Conservation (phyloP, 2,329 filamentous ascomycete species). For the Paraphoma sp. region DNA sequence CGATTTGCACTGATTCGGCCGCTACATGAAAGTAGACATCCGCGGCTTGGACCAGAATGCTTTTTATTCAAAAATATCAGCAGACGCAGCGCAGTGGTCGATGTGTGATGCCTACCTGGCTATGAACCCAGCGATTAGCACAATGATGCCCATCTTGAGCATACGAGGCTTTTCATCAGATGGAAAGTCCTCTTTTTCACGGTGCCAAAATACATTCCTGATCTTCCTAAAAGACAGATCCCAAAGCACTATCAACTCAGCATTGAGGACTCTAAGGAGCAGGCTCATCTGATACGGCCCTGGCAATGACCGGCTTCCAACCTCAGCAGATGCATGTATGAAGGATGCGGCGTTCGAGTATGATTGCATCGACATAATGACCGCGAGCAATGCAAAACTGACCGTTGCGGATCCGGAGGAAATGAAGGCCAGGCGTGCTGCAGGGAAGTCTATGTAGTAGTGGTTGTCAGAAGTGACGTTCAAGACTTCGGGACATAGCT, state of each 20-base stretch:
- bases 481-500: conserved; percentile 12
- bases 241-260: conserved; percentile 13
- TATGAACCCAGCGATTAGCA: conserved; percentile 8
- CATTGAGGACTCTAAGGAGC: conserved; percentile 16
- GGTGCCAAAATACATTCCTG: conserved; percentile 1
- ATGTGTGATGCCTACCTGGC: conserved; percentile 6
- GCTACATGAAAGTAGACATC: conserved; percentile 20
- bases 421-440: conserved; percentile 17
- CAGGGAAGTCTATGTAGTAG: conserved; percentile 18
- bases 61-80: neutral
- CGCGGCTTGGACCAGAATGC: conserved; percentile 19
- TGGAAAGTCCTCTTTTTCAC: neutral
- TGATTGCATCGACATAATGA: conserved; percentile 15
- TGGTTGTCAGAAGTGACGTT: neutral
- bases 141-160: conserved; percentile 2
- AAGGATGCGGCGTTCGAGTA: conserved; percentile 10
- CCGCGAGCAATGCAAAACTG: conserved; percentile 16
- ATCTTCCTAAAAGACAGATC: conserved; percentile 2
- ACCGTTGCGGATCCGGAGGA: conserved; percentile 16
- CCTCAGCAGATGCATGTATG: conserved; percentile 3
- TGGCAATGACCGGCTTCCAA: conserved; percentile 3
- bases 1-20: conserved; percentile 10
- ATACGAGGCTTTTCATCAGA: neutral
- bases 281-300: conserved; percentile 16
- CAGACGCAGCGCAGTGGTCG: no score